Conservation (phyloP, 2,329 filamentous ascomycete species). For the Calonectria pseudoreteaudii region DNA sequence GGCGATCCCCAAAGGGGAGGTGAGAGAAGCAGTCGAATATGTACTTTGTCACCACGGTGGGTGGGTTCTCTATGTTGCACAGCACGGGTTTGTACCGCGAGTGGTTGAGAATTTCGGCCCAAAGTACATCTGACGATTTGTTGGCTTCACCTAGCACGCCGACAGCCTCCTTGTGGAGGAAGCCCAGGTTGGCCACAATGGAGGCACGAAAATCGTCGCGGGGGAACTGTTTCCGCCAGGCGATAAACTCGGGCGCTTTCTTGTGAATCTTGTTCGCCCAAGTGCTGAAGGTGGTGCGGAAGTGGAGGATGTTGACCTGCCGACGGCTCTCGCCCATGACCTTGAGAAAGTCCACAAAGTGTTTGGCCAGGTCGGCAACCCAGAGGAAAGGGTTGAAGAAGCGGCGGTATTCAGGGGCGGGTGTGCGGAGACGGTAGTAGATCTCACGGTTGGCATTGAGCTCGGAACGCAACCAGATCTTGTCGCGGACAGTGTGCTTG, state of each 20-base stretch:
- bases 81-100: slow-evolving; percentile 46
- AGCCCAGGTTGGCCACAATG: slow-evolving; percentile 70
- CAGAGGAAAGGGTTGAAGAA: slow-evolving; percentile 76
- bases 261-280: slow-evolving; percentile 67
- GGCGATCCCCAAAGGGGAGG: slow-evolving; percentile 67
- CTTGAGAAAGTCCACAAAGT: slow-evolving; percentile 75
- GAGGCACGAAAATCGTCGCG: slow-evolving; percentile 72
- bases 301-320: slow-evolving; percentile 65
- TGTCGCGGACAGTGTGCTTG: slow-evolving; percentile 58
- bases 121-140: slow-evolving; percentile 59
- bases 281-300: slow-evolving; percentile 65
- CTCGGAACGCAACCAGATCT: slow-evolving; percentile 74
- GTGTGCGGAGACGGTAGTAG: slow-evolving; percentile 73
- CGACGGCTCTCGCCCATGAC: slow-evolving; percentile 43
- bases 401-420: slow-evolving; percentile 69
- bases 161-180: slow-evolving; percentile 73
- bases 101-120: slow-evolving; percentile 62
- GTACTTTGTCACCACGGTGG: slow-evolving; percentile 78
- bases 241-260: slow-evolving; percentile 53
- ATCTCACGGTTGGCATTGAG: slow-evolving; percentile 56
- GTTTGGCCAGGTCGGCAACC: slow-evolving; percentile 78
- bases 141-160: slow-evolving; percentile 55
- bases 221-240: slow-evolving; percentile 65
- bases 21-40: slow-evolving; percentile 73
- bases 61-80: slow-evolving; percentile 28